Conservation (phyloP, 306 rosid genomes). For the Castanea sativa region DNA sequence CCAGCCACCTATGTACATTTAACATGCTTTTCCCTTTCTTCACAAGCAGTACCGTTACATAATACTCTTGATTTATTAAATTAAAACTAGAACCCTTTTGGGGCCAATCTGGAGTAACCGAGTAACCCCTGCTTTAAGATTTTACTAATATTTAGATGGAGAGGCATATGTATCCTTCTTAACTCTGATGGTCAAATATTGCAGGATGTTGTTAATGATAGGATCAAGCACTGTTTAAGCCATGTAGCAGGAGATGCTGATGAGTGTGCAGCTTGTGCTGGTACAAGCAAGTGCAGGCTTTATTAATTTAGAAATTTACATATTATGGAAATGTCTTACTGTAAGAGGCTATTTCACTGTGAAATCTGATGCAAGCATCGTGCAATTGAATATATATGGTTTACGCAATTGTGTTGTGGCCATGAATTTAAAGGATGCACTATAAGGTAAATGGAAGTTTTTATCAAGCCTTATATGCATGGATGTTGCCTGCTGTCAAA, state of each 20-base stretch:
- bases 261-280: slow-evolving; percentile 79
- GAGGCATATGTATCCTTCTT: slow-evolving; percentile 12
- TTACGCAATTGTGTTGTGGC: neutral
- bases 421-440: neutral
- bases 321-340: neutral
- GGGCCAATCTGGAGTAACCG: neutral
- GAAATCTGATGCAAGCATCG: neutral
- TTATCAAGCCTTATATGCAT: neutral
- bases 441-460: neutral
- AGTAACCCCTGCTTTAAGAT: neutral
- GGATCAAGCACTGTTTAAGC: slow-evolving; percentile 75
- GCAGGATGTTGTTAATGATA: slow-evolving; percentile 85
- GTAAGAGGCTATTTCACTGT: neutral
- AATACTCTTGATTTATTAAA: neutral
- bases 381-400: neutral
- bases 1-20: too few relatives aligned
- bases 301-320: slow-evolving; percentile 24
- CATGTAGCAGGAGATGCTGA: slow-evolving; percentile 74
- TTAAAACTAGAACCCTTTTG: neutral
- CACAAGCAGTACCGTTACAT: too few relatives aligned
- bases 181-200: slow-evolving; percentile 21
- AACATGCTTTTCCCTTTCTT: too few relatives aligned
- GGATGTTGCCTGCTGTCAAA: neutral
- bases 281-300: slow-evolving; percentile 78
- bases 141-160: neutral